Conservation (phyloP, 345 rosid species). For the Raphanus raphanistrum region DNA sequence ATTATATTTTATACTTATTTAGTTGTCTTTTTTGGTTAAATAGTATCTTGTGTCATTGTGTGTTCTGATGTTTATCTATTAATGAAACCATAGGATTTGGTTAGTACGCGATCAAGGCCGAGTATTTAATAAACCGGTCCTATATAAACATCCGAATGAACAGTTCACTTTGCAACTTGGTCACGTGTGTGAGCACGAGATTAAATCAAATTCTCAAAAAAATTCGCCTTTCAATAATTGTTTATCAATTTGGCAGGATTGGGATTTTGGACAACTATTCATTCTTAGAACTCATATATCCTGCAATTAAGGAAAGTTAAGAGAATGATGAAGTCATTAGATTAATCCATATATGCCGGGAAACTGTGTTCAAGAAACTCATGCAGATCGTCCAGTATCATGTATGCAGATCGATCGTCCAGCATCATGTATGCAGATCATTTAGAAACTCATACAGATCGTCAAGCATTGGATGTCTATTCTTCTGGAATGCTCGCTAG, state of each 20-base stretch:
- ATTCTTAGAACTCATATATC: constrained; percentile 19
- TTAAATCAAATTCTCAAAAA: no score
- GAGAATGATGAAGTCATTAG: constrained; percentile 5
- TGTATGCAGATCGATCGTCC: constrained; percentile 18
- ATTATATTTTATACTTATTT: not conserved
- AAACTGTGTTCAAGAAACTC: constrained; percentile 26
- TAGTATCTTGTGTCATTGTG: not conserved
- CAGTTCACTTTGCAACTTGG: no score
- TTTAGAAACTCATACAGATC: no score
- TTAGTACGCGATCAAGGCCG: no score
- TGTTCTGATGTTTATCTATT: not conserved
- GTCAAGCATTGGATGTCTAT: no score
- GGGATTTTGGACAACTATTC: constrained; percentile 12
- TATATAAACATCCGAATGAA: no score
- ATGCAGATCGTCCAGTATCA: constrained; percentile 40
- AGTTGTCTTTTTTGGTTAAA: not conserved
- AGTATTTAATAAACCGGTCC: no score
- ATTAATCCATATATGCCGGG: constrained; percentile 27
- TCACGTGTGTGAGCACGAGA: no score
- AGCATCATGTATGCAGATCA: no score
- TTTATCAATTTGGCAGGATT: not conserved
- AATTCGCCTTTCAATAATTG: not conserved
- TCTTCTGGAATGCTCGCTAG: no score
- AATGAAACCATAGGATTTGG: not conserved
- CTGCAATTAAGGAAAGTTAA: not conserved